Evolutionary conservation across 352 stramenopile genomes (phyloP), one percentile per base, ranked within the genome.

Genomic region (Globisporangium solare): DNA sequence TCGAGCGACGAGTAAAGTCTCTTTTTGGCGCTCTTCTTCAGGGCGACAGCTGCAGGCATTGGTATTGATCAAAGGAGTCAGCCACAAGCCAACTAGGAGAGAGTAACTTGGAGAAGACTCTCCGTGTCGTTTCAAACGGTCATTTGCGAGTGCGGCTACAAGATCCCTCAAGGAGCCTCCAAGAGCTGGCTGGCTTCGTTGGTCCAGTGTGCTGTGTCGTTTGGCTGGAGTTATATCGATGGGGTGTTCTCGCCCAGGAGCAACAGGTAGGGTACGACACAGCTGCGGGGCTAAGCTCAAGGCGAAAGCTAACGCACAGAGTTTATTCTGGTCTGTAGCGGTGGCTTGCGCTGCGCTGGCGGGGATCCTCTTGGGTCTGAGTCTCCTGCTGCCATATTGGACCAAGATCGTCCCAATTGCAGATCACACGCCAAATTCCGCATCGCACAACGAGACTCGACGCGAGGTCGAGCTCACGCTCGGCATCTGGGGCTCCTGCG

Each of bases 351-450:
- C 71, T 2, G 13, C 79, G 41, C 12, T 64, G 21, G 72, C 74
- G 46, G 65, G 62, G 7, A 31, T 71, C 15, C 40, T 83, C 37
- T 72, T 68, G 2, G 51, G 70, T 20, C 51, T 74, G 8, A 71
- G 66, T 13, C 64, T 88, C 14, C 45, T 83, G 11, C 48, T 88
- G 22, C 77, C 77, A 7, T 88, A 80, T 53, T 88, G 77, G 77
- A 82, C 72, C 21, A 69, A 66, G 47, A 49, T 76, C 31, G 24
- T 27, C 24, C 24, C 24, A 2, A 27, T 27, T 27, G 5, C 24
- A 27, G 24, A 27, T 27, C 2, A 27, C 5, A 5, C 24, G 5
- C 5, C 24, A 27, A 27, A 5, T 27, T 27, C 24, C 6, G 35
- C 14, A 46, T 45, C 40, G 39, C 20, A 42, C 31, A 7, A 5